Conservation (phyloP, 2,329 filamentous ascomycete species). For the Diaporthe capsici region DNA sequence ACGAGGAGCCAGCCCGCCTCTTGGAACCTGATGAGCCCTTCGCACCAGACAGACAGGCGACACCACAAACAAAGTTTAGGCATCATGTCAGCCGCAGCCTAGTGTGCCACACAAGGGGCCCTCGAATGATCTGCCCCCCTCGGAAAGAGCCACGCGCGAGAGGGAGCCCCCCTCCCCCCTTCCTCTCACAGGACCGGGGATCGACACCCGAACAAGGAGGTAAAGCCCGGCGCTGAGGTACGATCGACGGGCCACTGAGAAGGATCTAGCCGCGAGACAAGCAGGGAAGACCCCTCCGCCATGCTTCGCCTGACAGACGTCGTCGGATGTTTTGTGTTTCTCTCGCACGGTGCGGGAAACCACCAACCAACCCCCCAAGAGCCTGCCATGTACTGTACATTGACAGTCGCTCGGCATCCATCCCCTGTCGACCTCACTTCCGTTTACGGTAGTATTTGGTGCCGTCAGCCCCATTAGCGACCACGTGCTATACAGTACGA, state of each 20-base stretch:
- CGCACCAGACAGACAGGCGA: not conserved
- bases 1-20: constrained; percentile 6
- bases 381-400: constrained; percentile 15
- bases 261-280: constrained; percentile 24
- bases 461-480: constrained; percentile 10
- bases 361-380: not conserved
- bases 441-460: constrained; percentile 8
- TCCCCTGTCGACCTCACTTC: constrained; percentile 22
- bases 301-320: constrained; percentile 25
- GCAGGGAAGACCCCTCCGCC: constrained; percentile 28
- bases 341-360: constrained; percentile 31
- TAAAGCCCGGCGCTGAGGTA: constrained; percentile 29
- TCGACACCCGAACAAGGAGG: constrained; percentile 24
- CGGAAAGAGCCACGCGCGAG: constrained; percentile 22
- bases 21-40: constrained; percentile 15
- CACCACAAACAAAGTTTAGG: constrained; percentile 17
- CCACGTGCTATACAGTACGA: constrained; percentile 32
- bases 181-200: constrained; percentile 18
- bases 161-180: not conserved
- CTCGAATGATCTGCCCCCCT: not conserved
- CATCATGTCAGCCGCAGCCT: constrained; percentile 23
- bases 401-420: constrained; percentile 6
- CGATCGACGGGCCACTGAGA: constrained; percentile 18
- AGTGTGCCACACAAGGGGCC: not conserved
- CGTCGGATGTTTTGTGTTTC: constrained; percentile 21